phyloP scores from a whole-genome alignment of 225 moss, liverwort and hornwort genomes.

The Asterella californica region DNA sequence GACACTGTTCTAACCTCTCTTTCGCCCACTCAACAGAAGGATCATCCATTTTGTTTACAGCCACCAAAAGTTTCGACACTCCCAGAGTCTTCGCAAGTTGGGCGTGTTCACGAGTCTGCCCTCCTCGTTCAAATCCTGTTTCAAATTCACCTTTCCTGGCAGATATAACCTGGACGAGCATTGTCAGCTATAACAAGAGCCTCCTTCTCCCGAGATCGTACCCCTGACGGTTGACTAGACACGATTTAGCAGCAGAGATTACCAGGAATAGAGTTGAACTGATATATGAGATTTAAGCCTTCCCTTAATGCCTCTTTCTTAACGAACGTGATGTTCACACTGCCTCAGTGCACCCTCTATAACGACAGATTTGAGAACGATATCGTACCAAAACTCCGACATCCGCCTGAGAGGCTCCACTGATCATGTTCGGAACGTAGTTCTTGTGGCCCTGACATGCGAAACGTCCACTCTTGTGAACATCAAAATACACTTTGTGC shows the following conservation, averaged over 20 bases:
- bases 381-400: conserved; percentile 86
- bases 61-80: conserved; percentile 90
- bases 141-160: conserved; percentile 98
- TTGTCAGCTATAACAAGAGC: background rate
- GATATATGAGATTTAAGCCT: background rate
- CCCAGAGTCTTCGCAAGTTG: conserved; percentile 97
- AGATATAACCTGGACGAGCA: conserved; percentile 67
- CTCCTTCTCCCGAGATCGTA: too few species aligned
- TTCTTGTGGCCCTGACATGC: conserved; percentile 82
- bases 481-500: background rate
- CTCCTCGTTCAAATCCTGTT: conserved; percentile 98
- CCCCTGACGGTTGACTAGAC: background rate
- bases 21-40: conserved; percentile 83
- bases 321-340: too few species aligned
- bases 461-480: background rate
- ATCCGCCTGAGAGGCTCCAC: conserved; percentile 96
- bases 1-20: conserved; percentile 53
- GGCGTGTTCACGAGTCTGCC: conserved; percentile 96
- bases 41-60: conserved; percentile 99
- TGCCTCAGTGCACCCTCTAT: too few species aligned
- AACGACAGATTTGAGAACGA: background rate
- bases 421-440: conserved; percentile 99
- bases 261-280: background rate
- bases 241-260: background rate
- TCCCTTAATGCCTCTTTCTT: too few species aligned